Conservation (phyloP, 768 basidiomycete species). For the Suillus paluster region DNA sequence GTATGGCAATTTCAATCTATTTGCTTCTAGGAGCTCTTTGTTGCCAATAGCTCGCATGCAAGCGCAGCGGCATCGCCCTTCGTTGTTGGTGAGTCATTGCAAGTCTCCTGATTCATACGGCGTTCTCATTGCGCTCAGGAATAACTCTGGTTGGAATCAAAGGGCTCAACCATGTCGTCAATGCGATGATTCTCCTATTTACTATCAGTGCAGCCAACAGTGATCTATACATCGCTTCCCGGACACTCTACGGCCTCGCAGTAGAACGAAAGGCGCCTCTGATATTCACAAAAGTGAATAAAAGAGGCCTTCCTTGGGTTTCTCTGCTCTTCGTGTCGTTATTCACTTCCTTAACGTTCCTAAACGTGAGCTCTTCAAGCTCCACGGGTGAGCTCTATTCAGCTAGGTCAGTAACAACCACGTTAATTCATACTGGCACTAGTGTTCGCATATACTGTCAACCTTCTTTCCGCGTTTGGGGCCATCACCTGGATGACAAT, state of each 20-base stretch:
- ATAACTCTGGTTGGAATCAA: constrained; percentile 56
- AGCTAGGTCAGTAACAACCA: neutral
- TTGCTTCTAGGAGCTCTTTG: constrained; percentile 36
- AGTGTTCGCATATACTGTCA: constrained; percentile 45
- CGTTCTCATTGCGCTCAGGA: constrained; percentile 24
- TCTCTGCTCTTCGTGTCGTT: constrained; percentile 56
- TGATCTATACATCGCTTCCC: constrained; percentile 61
- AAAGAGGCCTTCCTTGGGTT: constrained; percentile 48
- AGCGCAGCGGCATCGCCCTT: constrained; percentile 69
- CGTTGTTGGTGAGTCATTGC: constrained; percentile 53
- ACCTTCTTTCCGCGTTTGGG: constrained; percentile 46
- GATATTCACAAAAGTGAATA: constrained; percentile 48
- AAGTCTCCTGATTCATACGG: constrained; percentile 9
- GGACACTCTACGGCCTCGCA: constrained; percentile 57
- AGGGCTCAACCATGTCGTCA: constrained; percentile 66
- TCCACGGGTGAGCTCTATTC: constrained; percentile 46
- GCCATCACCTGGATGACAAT: constrained; percentile 51
- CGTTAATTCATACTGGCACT: neutral
- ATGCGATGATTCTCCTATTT: constrained; percentile 64
- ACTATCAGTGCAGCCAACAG: constrained; percentile 68
- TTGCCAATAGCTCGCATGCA: constrained; percentile 42
- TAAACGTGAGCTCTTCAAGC: constrained; percentile 58
- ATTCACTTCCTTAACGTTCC: constrained; percentile 62
- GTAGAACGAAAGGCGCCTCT: constrained; percentile 55
- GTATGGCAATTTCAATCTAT: neutral